These are phyloP conservation scores for Penicillium verhagenii DNA, from an alignment of 495 filamentous ascomycete genomes.

Conservation along the genomic window DNA sequence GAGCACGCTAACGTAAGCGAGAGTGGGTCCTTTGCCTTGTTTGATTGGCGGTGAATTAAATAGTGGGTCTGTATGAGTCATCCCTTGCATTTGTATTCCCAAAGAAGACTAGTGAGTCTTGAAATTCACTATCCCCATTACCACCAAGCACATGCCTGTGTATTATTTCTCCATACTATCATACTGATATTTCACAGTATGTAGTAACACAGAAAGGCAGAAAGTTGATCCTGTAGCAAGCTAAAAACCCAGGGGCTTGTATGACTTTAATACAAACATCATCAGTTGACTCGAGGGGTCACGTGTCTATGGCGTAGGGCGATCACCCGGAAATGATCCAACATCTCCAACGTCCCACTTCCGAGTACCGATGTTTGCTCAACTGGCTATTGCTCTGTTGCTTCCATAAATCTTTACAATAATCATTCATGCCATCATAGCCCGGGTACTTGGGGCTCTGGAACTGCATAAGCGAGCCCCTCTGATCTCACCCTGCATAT, in stretches of 20 bases:
- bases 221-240: no score
- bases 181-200: not conserved
- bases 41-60: not conserved
- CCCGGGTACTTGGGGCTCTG: not conserved
- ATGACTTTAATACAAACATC: not conserved
- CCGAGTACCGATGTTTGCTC: not conserved
- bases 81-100: not conserved
- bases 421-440: not conserved
- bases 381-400: not conserved
- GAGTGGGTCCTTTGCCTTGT: conserved; percentile 1
- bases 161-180: not conserved
- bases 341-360: not conserved
- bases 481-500: not conserved
- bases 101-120: conserved; percentile 8
- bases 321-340: conserved; percentile 17
- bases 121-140: not conserved
- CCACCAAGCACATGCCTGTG: no score
- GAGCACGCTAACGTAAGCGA: conserved; percentile 37
- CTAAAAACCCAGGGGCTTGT: not conserved
- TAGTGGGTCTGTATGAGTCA: conserved; percentile 8
- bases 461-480: not conserved
- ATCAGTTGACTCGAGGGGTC: conserved; percentile 3
- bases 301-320: conserved; percentile 25
- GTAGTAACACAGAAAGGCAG: not conserved
- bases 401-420: not conserved